Evolutionary conservation across 441 rosid species (phyloP).

Genomic region (Euphorbia celastroides): DNA sequence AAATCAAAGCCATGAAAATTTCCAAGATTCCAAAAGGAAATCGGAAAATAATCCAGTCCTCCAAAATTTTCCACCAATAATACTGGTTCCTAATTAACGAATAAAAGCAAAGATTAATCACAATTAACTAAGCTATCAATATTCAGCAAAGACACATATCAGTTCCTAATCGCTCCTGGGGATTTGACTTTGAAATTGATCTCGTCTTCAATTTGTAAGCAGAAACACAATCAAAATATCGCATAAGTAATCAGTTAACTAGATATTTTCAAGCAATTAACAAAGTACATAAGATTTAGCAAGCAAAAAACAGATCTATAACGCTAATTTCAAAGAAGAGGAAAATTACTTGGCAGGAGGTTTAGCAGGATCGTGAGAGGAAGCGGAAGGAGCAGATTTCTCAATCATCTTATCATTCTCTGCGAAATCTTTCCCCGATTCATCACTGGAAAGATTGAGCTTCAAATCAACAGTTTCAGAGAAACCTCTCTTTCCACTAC

Average conservation of each 20-base stretch:
- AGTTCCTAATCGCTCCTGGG: too few species aligned
- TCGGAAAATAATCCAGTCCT: neutral
- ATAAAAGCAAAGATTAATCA: too few species aligned
- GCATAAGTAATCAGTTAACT: neutral
- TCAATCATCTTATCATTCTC: slow-evolving; percentile 40
- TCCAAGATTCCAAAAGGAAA: neutral
- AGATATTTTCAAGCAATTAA: neutral
- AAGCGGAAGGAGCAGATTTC: slow-evolving; percentile 27
- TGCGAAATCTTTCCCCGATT: slow-evolving; percentile 14
- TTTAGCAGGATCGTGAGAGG: slow-evolving; percentile 42
- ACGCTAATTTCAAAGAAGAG: neutral
- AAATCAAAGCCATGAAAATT: slow-evolving; percentile 26
- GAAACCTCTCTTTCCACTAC: slow-evolving; percentile 74
- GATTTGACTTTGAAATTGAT: too few species aligned
- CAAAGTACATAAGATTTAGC: neutral
- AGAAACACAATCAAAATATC: neutral
- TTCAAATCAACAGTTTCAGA: slow-evolving; percentile 79
- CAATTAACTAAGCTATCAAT: too few species aligned
- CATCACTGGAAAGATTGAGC: slow-evolving; percentile 60
- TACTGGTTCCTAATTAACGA: neutral
- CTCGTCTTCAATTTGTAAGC: neutral
- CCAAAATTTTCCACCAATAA: neutral
- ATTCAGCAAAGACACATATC: too few species aligned
- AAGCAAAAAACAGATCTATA: neutral
- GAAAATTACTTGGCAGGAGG: slow-evolving; percentile 79